These are phyloP conservation scores for Sordaria brevicollis DNA, from an alignment of 495 filamentous ascomycete genomes.

Conservation along the genomic window DNA sequence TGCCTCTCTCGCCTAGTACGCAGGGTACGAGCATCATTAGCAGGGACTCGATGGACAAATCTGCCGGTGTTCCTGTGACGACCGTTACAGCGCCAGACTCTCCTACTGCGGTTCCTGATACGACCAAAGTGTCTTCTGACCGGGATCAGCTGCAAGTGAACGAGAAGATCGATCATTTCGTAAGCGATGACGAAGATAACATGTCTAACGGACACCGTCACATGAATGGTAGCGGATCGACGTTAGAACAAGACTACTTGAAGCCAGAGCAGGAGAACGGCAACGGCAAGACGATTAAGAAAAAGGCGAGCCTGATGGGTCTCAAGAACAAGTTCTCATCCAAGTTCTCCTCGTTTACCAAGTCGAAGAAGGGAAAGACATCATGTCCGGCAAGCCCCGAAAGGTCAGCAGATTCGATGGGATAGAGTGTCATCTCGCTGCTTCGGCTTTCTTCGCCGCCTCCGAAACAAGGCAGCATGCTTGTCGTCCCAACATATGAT, in stretches of 20 bases:
- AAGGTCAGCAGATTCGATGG: background rate
- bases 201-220: background rate
- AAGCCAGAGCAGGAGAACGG: background rate
- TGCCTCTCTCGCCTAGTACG: constrained; percentile 48
- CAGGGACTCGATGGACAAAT: constrained; percentile 35
- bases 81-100: constrained; percentile 29
- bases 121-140: constrained; percentile 5
- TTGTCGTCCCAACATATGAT: background rate
- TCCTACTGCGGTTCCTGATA: constrained; percentile 14
- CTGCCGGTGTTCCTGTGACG: constrained; percentile 28
- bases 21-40: constrained; percentile 49
- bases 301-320: constrained; percentile 35
- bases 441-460: background rate
- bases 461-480: background rate
- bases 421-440: background rate
- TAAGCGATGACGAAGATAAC: background rate
- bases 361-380: background rate
- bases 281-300: constrained; percentile 28
- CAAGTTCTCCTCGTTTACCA: background rate
- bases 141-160: background rate
- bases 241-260: background rate
- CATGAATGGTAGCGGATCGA: constrained; percentile 2
- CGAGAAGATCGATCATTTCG: background rate
- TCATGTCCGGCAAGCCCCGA: background rate
- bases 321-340: background rate